Conservation (phyloP, 2,329 filamentous ascomycete species). For the Ophiocordyceps australis region DNA sequence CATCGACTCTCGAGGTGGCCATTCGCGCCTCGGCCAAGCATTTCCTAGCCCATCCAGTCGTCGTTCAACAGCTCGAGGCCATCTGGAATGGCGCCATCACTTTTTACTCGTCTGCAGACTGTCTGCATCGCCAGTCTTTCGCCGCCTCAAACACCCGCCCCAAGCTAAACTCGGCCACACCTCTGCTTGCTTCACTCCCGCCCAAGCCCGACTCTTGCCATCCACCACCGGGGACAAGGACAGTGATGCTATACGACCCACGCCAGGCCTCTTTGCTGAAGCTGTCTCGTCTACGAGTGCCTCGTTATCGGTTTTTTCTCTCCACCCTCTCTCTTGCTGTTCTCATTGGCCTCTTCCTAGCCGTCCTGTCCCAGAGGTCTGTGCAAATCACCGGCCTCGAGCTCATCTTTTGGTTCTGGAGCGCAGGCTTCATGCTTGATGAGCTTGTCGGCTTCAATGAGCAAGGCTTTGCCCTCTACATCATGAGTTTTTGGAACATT, state of each 20-base stretch:
- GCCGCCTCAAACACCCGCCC: conserved; percentile 8
- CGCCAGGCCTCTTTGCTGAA: conserved; percentile 83
- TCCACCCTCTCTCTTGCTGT: conserved; percentile 78
- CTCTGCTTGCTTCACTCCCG: conserved; percentile 23
- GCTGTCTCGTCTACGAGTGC: conserved; percentile 74
- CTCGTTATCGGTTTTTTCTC: conserved; percentile 77
- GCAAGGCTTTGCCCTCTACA: conserved; percentile 88
- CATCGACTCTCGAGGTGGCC: conserved; percentile 81
- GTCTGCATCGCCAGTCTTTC: conserved; percentile 45
- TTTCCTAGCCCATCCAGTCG: conserved; percentile 78
- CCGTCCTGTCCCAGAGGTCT: conserved; percentile 60
- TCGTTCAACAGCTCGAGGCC: conserved; percentile 87
- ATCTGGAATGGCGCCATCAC: conserved; percentile 95
- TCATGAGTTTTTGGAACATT: conserved; percentile 96
- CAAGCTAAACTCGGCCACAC: conserved; percentile 28
- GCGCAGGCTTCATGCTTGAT: conserved; percentile 89
- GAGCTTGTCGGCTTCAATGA: conserved; percentile 94
- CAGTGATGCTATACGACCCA: conserved; percentile 78
- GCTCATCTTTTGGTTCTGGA: conserved; percentile 94
- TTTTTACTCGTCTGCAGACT: conserved; percentile 80
- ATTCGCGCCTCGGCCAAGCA: conserved; percentile 86
- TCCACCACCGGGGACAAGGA: conserved; percentile 38
- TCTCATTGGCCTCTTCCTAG: conserved; percentile 68
- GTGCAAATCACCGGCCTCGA: conserved; percentile 70
- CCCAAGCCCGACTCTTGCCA: conserved; percentile 13